Conservation (phyloP, 345 rosid species). For the Cardamine chenopodiifolia region DNA sequence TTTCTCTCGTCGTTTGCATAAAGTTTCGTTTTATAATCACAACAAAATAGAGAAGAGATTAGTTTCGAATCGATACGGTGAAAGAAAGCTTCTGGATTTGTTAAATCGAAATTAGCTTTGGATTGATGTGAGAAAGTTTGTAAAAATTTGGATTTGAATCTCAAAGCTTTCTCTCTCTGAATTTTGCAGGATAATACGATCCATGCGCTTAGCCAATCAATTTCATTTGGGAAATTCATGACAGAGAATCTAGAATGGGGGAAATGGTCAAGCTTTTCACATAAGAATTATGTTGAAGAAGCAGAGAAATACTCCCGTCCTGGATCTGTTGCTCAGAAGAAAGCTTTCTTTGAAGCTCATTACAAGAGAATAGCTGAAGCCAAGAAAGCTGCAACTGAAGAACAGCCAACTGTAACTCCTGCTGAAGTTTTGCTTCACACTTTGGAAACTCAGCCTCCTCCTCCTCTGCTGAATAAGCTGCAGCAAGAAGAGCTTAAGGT, state of each 20-base stretch:
- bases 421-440: constrained; percentile 40
- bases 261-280: constrained; percentile 82
- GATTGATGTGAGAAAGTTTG: constrained; percentile 15
- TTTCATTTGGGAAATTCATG: constrained; percentile 86
- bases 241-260: constrained; percentile 91
- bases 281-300: constrained; percentile 76
- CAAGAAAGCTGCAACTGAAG: constrained; percentile 56
- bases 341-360: constrained; percentile 85
- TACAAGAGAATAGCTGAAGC: constrained; percentile 71
- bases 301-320: constrained; percentile 77
- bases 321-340: constrained; percentile 84
- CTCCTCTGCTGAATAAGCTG: neutral
- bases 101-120: neutral
- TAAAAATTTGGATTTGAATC: constrained; percentile 5
- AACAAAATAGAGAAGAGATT: neutral
- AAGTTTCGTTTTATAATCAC: constrained; percentile 3
- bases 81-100: neutral
- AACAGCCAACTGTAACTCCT: constrained; percentile 28
- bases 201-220: constrained; percentile 68
- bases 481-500: neutral
- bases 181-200: constrained; percentile 69
- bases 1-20: neutral
- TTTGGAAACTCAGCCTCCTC: constrained; percentile 42
- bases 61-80: neutral
- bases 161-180: neutral